Base-by-base conservation (phyloP, 2,329 filamentous ascomycete genomes). In the Penicillium sp. region DNA sequence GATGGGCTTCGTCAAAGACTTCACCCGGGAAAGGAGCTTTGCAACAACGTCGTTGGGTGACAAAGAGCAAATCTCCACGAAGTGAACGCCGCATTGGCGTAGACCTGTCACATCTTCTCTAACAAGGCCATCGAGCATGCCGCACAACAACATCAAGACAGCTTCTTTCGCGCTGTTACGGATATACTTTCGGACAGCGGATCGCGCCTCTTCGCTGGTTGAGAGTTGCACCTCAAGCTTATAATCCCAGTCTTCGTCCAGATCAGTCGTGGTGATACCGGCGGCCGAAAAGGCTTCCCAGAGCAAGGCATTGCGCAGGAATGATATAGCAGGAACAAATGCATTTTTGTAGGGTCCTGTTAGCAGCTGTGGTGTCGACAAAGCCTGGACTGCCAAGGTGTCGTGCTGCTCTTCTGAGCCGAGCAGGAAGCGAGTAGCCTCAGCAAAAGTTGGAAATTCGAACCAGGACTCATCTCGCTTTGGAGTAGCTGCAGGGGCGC, bases 211-310 rank as follows among this genome's bases (percentile, higher is more conserved):
- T 56, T 88, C 81, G 67, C 93, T 89, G 5, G 88, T 90, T 41
- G 86, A 83, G 29, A 95, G 80, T 7, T 89, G 81, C 1, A 86
- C 84, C 63, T 93, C 89, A 2, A 98, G 79, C 63, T 89, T 88
- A 46, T 87, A 82, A 70, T 92, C 89, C 95, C 95, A 98, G 60
- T 93, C 90, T 46, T 89, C 86, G 63, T 93, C 89, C 24, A 91
- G 72, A 10, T 83, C 81, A 24, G 82, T 71, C 3, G 72, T 69
- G 14, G 80, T 74, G 1, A 81, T 74, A 1, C 72, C 68, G 13
- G 77, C 77, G 13, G 75, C 70, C 16, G 65, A 66, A 26, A 88
- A 73, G 41, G 86, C 84, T 67, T 85, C 77, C 62, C 83, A 79
- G 35, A 88, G 75, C 4, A 89, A 75, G 29, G 89, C 79, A 54